A percentile compares a stretch with the other conserved stretches of the same genome.
Conservation (phyloP, 2,329 filamentous ascomycete genomes). For the Stemphylium beticola region DNA sequence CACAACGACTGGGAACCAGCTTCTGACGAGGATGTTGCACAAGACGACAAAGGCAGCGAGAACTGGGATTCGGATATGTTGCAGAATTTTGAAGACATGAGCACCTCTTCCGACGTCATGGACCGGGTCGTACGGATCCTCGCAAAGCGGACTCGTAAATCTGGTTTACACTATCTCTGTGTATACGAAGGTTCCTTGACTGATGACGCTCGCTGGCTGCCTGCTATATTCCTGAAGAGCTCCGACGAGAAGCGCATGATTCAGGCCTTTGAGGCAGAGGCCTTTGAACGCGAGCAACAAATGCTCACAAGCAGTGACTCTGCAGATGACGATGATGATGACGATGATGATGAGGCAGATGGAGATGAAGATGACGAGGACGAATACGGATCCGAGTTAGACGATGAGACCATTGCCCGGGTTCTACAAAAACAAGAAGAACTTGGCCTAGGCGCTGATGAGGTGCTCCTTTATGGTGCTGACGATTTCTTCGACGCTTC, state of each 20-base stretch:
- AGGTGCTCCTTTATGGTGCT: conserved; percentile 64
- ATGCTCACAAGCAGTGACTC: conserved; percentile 29
- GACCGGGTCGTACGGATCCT: conserved; percentile 53
- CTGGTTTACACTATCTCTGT: conserved; percentile 60
- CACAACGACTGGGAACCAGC: conserved; percentile 42
- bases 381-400: conserved; percentile 49
- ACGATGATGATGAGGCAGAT: conserved; percentile 27
- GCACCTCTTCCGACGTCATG: conserved; percentile 57
- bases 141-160: conserved; percentile 53
- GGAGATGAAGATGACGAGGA: conserved; percentile 62
- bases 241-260: conserved; percentile 35
- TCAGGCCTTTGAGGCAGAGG: conserved; percentile 33
- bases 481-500: conserved; percentile 51
- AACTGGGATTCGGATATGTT: conserved; percentile 56
- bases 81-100: conserved; percentile 56
- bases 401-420: conserved; percentile 68
- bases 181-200: conserved; percentile 52
- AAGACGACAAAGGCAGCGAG: conserved; percentile 19
- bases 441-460: conserved; percentile 65
- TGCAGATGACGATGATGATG: conserved; percentile 27
- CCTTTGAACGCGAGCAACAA: conserved; percentile 21
- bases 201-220: conserved; percentile 60
- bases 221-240: conserved; percentile 34
- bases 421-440: conserved; percentile 68
- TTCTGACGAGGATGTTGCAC: conserved; percentile 17